Percentiles rank a stretch among this genome's conserved stretches.
Evolutionary conservation across 257 asterid genomes (phyloP).

Genomic region (Salvia rosmarinus): DNA sequence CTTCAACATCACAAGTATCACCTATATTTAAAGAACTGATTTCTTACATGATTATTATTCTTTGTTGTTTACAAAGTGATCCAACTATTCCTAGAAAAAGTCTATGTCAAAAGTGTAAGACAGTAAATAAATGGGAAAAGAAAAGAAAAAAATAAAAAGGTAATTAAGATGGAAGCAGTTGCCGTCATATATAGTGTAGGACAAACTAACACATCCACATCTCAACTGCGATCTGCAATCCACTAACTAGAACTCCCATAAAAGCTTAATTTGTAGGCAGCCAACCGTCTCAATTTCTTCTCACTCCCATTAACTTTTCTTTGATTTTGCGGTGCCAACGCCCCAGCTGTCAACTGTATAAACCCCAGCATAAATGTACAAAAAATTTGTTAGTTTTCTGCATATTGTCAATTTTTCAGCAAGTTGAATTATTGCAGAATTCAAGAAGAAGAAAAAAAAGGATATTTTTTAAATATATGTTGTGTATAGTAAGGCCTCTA

Average conservation of each 20-base stretch:
- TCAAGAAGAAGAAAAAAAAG: neutral
- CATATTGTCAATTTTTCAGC: constrained; percentile 11
- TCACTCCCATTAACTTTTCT: constrained; percentile 35
- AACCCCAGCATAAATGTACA: neutral
- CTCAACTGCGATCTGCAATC: constrained; percentile 50
- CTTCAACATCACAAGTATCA: constrained; percentile 14
- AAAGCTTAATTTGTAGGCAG: neutral
- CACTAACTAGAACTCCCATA: constrained; percentile 33
- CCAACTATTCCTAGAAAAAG: constrained; percentile 5
- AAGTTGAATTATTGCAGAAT: constrained; percentile 1
- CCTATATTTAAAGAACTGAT: neutral
- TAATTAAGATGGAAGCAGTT: neutral
- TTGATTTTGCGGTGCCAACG: constrained; percentile 24
- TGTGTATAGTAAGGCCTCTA: neutral
- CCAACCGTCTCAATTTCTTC: constrained; percentile 32
- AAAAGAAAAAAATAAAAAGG: too few relatives aligned
- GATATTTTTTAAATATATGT: neutral
- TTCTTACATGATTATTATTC: neutral
- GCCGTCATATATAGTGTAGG: neutral
- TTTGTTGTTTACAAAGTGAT: neutral
- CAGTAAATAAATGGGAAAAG: neutral
- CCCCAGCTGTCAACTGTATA: constrained; percentile 31
- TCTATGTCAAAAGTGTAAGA: neutral
- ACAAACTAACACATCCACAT: constrained; percentile 27
- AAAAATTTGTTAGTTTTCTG: constrained; percentile 21